Conservation (phyloP, 1,284 basidiomycete genomes). For the Ustilago vetiveriae region DNA sequence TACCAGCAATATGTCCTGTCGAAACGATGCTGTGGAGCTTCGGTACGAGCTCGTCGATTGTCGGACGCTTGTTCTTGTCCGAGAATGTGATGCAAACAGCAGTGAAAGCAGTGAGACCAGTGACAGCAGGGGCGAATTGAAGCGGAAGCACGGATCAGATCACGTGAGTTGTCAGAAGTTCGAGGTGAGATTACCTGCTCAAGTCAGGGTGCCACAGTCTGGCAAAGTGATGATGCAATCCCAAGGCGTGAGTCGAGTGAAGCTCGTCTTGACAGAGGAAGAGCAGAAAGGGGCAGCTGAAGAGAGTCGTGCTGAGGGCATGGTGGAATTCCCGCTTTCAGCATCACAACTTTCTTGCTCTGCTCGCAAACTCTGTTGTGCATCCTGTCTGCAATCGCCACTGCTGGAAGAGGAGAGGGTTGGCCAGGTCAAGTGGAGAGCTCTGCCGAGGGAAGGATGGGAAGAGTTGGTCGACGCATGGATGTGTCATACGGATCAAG, state of each 20-base stretch:
- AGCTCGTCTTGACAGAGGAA: slow-evolving; percentile 14
- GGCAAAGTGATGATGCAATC: slow-evolving; percentile 2
- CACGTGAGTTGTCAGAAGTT: slow-evolving; percentile 9
- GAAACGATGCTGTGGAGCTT: no score
- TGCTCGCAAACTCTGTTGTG: slow-evolving; percentile 14
- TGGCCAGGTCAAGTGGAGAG: slow-evolving; percentile 72
- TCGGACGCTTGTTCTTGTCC: not conserved
- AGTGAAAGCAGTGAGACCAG: slow-evolving; percentile 6
- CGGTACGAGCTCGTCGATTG: slow-evolving; percentile 7
- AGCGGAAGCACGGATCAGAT: slow-evolving; percentile 13
- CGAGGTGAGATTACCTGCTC: slow-evolving; percentile 7
- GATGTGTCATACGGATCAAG: slow-evolving; percentile 95
- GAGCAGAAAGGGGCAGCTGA: slow-evolving; percentile 7
- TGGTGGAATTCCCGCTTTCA: slow-evolving; percentile 25
- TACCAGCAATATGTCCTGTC: no score
- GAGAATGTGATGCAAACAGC: slow-evolving; percentile 6
- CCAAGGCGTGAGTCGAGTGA: slow-evolving; percentile 11
- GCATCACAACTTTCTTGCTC: slow-evolving; percentile 8
- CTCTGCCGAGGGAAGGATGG: slow-evolving; percentile 94
- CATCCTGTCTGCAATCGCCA: slow-evolving; percentile 1
- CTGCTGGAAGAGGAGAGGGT: not conserved
- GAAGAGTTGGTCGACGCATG: slow-evolving; percentile 94
- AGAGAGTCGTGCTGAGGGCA: slow-evolving; percentile 8
- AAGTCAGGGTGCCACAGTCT: slow-evolving; percentile 1
- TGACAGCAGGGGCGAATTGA: slow-evolving; percentile 1